Evolutionary conservation across 1,284 basidiomycete species (phyloP).

Genomic region (Takashimella koratensis): DNA sequence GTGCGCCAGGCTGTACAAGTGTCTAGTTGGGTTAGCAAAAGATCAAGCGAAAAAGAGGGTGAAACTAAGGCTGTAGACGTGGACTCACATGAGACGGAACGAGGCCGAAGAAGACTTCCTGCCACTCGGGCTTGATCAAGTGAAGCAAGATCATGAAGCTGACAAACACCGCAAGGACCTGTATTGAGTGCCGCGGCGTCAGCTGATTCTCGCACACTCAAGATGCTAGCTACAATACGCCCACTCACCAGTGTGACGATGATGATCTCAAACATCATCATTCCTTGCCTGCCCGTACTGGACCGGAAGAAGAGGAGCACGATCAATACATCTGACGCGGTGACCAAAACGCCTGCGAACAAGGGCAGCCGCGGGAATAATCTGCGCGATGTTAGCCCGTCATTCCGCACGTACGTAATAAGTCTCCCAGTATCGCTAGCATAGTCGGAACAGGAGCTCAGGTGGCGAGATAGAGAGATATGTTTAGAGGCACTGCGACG

Average conservation of each 20-base stretch:
- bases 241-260: constrained; percentile 59
- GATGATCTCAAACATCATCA: constrained; percentile 66
- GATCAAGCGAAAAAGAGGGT: background rate
- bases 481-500: no score
- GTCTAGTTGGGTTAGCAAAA: no score
- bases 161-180: constrained; percentile 75
- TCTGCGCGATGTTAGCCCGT: constrained; percentile 24
- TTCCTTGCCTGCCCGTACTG: constrained; percentile 41
- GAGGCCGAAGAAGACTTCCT: constrained; percentile 75
- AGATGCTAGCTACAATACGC: background rate
- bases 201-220: background rate
- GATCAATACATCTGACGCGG: constrained; percentile 76
- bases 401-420: no score
- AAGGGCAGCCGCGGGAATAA: constrained; percentile 75
- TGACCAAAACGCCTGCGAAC: constrained; percentile 78
- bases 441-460: no score
- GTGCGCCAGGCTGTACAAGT: constrained; percentile 49
- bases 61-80: constrained; percentile 19
- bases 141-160: constrained; percentile 79
- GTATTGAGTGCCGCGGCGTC: background rate
- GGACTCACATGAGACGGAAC: constrained; percentile 66
- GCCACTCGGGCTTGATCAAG: constrained; percentile 71
- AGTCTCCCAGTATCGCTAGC: no score
- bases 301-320: constrained; percentile 46
- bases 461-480: no score